Evolutionary conservation across 257 asterid genomes (phyloP).

Genomic region (Lavandula angustifolia): DNA sequence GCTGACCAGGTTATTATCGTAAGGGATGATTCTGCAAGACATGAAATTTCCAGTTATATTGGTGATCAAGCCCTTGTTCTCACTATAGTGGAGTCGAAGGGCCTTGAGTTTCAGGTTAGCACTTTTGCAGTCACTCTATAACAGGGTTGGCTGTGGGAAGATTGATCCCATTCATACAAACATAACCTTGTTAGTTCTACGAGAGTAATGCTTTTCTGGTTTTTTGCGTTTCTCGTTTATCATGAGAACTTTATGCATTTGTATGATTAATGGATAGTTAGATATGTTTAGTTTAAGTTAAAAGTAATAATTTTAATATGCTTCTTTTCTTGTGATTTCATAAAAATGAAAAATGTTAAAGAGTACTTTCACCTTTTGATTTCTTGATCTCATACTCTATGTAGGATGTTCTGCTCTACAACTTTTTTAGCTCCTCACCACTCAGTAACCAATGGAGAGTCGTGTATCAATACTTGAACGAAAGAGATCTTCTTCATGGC

Average conservation of each 20-base stretch:
- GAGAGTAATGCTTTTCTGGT: background rate
- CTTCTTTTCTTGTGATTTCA: background rate
- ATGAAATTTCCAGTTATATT: slow-evolving; percentile 4
- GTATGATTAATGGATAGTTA: background rate
- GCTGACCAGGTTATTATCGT: slow-evolving; percentile 39
- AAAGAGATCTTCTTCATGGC: slow-evolving; percentile 36
- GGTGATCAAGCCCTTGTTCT: slow-evolving; percentile 25
- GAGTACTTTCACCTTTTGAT: background rate
- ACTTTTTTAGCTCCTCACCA: slow-evolving; percentile 69
- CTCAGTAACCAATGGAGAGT: slow-evolving; percentile 62
- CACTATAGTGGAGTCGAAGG: slow-evolving; percentile 60
- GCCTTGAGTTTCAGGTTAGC: slow-evolving; percentile 68
- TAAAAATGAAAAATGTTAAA: too few relatives aligned
- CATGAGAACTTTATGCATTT: background rate
- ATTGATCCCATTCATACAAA: background rate
- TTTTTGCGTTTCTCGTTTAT: background rate
- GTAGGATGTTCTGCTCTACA: slow-evolving; percentile 67
- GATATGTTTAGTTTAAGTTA: too few relatives aligned
- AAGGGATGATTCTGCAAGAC: slow-evolving; percentile 10
- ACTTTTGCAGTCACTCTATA: background rate
- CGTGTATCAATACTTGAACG: slow-evolving; percentile 50
- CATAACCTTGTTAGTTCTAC: background rate
- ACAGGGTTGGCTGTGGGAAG: background rate
- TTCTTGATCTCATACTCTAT: background rate
- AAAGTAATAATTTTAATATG: too few relatives aligned